Evolutionary conservation across 2,329 filamentous ascomycete genomes (phyloP).

Genomic region (Xylaria sp.): DNA sequence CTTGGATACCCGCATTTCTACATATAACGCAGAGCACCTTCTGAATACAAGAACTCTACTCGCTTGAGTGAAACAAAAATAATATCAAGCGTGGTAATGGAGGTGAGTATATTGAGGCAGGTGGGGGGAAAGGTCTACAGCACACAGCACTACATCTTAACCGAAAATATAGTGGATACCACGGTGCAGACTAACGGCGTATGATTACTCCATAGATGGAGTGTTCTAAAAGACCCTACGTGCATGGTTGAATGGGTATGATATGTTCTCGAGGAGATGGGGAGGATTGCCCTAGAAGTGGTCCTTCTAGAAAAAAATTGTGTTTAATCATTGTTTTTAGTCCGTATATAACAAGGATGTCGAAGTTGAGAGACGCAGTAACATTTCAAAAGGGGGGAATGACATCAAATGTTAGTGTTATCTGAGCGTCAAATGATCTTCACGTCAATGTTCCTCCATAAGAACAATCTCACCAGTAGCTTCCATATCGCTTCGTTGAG

Average conservation of each 20-base stretch:
- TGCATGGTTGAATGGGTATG: background rate
- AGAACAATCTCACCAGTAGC: too few relatives aligned
- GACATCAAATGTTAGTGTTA: too few relatives aligned
- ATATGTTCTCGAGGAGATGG: background rate
- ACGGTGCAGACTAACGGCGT: background rate
- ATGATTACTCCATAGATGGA: background rate
- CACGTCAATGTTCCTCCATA: too few relatives aligned
- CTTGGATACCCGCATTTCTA: background rate
- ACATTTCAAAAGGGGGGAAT: too few relatives aligned
- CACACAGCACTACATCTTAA: background rate
- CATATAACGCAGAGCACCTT: background rate
- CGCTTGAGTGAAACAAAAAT: background rate
- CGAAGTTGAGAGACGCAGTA: too few relatives aligned
- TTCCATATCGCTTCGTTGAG: too few relatives aligned
- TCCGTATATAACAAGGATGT: too few relatives aligned
- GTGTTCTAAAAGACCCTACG: conserved; percentile 1
- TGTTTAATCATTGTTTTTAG: too few relatives aligned
- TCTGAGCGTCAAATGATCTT: too few relatives aligned
- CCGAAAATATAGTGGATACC: background rate
- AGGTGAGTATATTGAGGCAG: background rate
- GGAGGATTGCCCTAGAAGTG: background rate
- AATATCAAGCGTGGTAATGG: background rate
- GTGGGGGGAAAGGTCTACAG: background rate
- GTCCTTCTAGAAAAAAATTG: too few relatives aligned
- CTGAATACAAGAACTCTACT: background rate